Conservation (phyloP, 2,329 filamentous ascomycete genomes). For the Venturia carpophila region DNA sequence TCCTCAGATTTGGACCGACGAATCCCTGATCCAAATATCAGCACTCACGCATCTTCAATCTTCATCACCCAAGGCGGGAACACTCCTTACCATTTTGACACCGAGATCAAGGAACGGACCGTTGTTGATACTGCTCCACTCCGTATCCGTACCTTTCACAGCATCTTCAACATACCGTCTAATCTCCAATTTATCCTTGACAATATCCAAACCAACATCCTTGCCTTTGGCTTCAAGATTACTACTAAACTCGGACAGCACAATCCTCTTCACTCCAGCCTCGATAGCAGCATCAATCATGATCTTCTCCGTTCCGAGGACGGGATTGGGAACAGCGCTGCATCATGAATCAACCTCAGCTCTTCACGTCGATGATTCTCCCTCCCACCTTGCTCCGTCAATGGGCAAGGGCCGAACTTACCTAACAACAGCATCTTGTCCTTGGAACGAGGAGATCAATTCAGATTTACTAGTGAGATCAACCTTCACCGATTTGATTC, state of each 20-base stretch:
- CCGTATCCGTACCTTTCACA: constrained; percentile 18
- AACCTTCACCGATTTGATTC: neutral
- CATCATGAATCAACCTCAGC: neutral
- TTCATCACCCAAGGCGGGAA: neutral
- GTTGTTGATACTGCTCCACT: constrained; percentile 20
- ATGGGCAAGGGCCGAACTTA: neutral
- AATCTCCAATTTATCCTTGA: constrained; percentile 20
- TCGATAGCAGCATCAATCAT: constrained; percentile 31
- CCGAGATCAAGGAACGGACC: constrained; percentile 21
- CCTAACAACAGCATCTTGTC: constrained; percentile 16
- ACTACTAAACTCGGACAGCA: constrained; percentile 29
- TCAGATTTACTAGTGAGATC: constrained; percentile 13
- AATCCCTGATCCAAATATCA: constrained; percentile 14
- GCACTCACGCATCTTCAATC: no score
- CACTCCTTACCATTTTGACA: neutral
- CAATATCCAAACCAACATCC: constrained; percentile 18
- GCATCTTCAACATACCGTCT: constrained; percentile 20
- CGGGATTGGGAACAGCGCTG: constrained; percentile 12
- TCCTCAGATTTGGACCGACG: constrained; percentile 19
- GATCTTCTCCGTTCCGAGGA: constrained; percentile 17
- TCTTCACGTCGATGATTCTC: no score
- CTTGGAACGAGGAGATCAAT: constrained; percentile 14
- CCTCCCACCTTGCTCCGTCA: no score
- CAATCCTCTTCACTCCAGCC: constrained; percentile 29
- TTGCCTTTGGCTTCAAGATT: constrained; percentile 19